These are phyloP conservation scores for Verticillium nubilum DNA, from an alignment of 2,329 filamentous ascomycete species.

Conservation along the genomic window DNA sequence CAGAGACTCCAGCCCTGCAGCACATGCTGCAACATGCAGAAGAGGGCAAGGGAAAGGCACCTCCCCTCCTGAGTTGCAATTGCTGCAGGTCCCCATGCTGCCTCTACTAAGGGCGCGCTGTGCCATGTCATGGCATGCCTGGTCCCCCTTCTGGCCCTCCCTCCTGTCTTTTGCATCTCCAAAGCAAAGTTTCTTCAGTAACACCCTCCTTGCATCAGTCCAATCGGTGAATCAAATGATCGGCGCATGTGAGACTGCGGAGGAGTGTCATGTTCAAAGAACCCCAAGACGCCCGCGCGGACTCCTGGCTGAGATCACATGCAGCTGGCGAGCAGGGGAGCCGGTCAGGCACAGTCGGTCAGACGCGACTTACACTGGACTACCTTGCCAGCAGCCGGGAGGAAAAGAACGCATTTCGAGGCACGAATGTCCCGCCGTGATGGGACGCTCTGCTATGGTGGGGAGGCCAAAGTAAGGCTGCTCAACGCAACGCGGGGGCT, in stretches of 20 bases:
- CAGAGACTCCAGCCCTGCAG: neutral
- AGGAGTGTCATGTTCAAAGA: neutral
- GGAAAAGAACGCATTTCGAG: neutral
- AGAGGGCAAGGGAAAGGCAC: neutral
- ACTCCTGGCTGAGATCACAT: neutral
- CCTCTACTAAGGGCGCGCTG: neutral
- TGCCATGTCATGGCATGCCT: neutral
- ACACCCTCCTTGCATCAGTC: neutral
- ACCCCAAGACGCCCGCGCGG: neutral
- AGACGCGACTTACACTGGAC: neutral
- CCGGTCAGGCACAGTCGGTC: neutral
- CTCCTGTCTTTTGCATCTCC: neutral
- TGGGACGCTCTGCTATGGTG: neutral
- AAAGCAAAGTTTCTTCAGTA: neutral
- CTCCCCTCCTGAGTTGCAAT: neutral
- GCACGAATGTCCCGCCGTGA: neutral
- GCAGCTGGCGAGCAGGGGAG: neutral
- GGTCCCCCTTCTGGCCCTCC: neutral
- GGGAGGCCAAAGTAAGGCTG: neutral
- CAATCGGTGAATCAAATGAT: neutral
- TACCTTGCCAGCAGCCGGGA: neutral
- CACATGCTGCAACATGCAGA: neutral
- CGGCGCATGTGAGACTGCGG: neutral
- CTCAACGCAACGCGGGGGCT: no score
- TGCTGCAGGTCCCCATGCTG: neutral